Percentiles rank a stretch among this genome's conserved stretches.
phyloP scores from a whole-genome alignment of 192 early-diverging fungal genomes.

The Coemansia sp. region DNA sequence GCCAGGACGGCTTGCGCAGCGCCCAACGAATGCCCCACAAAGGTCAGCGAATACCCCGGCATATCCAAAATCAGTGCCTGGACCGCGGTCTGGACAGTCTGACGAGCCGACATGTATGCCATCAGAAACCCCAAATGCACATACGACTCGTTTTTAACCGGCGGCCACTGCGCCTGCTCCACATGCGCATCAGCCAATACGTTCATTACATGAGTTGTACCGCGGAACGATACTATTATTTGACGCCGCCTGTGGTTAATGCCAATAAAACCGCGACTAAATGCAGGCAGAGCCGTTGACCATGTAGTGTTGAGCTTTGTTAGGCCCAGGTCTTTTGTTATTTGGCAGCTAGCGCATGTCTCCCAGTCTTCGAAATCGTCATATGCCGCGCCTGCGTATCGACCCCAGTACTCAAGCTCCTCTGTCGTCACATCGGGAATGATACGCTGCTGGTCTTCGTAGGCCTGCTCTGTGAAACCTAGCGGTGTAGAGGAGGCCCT shows the following conservation, averaged over 20 bases:
- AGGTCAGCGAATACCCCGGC: slow-evolving; percentile 18
- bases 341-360: slow-evolving; percentile 11
- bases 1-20: slow-evolving; percentile 43
- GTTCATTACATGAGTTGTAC: slow-evolving; percentile 42
- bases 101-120: slow-evolving; percentile 30
- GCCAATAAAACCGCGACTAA: slow-evolving; percentile 42
- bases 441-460: not conserved
- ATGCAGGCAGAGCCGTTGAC: slow-evolving; percentile 29
- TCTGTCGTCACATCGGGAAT: not conserved
- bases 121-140: slow-evolving; percentile 44
- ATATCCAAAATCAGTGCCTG: not conserved
- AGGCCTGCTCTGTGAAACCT: not conserved
- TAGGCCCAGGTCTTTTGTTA: slow-evolving; percentile 9
- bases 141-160: not conserved
- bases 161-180: slow-evolving; percentile 24
- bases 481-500: not conserved
- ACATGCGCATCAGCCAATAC: slow-evolving; percentile 26
- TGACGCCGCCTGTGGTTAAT: slow-evolving; percentile 10
- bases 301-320: slow-evolving; percentile 20
- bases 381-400: slow-evolving; percentile 36
- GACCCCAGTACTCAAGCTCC: slow-evolving; percentile 26
- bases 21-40: slow-evolving; percentile 50
- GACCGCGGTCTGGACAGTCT: slow-evolving; percentile 9
- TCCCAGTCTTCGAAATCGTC: slow-evolving; percentile 40
- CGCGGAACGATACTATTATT: slow-evolving; percentile 34